Evolutionary conservation across 148 eudicot species (phyloP).

Genomic region (Heliosperma pusillum): DNA sequence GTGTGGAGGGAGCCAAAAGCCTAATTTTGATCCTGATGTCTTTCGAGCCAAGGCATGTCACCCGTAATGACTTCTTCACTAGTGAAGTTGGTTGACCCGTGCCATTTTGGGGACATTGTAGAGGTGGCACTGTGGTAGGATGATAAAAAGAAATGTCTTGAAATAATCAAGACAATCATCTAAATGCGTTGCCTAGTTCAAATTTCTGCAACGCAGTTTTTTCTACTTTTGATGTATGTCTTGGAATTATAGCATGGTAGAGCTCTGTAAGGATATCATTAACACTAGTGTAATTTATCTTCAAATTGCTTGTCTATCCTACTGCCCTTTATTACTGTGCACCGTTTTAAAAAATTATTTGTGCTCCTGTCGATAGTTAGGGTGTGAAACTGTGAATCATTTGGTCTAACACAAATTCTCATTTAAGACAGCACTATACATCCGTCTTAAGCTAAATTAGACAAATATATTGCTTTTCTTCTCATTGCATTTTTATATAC

Average conservation of each 20-base stretch:
- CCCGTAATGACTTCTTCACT: too few relatives aligned
- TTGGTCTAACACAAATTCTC: too few relatives aligned
- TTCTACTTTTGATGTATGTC: neutral
- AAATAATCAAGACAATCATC: neutral
- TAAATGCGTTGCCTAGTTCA: neutral
- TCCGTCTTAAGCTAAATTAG: too few relatives aligned
- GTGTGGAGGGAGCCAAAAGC: neutral
- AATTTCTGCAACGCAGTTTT: neutral
- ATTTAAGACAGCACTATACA: too few relatives aligned
- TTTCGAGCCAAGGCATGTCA: neutral
- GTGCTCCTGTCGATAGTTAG: too few relatives aligned
- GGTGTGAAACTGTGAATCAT: too few relatives aligned
- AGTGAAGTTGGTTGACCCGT: neutral
- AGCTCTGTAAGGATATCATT: neutral
- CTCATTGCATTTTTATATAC: too few relatives aligned
- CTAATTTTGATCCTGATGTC: neutral
- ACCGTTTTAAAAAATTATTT: too few relatives aligned
- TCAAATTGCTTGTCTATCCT: neutral
- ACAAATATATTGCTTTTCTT: too few relatives aligned
- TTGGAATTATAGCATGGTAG: neutral
- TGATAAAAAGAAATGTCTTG: neutral
- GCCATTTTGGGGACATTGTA: neutral
- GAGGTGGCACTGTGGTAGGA: slow-evolving; percentile 5
- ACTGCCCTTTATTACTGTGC: too few relatives aligned
- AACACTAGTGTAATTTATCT: neutral